A percentile compares a stretch with the other conserved stretches of the same genome.
These are phyloP conservation scores for Phytophthora nicotianae DNA, from an alignment of 352 stramenopile genomes.

Conservation along the genomic window DNA sequence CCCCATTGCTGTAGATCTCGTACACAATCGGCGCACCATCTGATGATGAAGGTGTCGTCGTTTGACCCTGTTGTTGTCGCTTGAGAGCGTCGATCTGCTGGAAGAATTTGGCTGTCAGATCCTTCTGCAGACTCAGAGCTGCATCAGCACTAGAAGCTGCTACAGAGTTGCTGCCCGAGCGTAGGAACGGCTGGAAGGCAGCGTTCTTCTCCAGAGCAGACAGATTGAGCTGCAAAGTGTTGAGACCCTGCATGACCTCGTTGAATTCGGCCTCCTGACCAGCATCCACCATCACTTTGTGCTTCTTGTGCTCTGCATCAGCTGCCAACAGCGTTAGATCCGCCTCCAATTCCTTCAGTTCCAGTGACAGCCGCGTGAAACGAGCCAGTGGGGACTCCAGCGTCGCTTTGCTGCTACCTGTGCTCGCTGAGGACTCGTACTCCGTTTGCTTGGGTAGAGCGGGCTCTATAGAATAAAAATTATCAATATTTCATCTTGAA, in stretches of 20 bases:
- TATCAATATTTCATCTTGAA: conserved; percentile 3
- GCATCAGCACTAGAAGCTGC: conserved; percentile 36
- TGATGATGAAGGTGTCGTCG: conserved; percentile 1
- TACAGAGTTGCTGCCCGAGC: conserved; percentile 12
- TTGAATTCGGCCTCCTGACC: conserved; percentile 68
- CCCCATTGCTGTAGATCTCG: conserved; percentile 81
- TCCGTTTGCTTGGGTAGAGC: conserved; percentile 53
- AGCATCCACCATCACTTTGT: conserved; percentile 60
- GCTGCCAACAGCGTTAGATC: conserved; percentile 62
- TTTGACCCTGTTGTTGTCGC: conserved; percentile 40
- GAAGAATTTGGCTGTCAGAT: conserved; percentile 77
- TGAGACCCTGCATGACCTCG: conserved; percentile 68
- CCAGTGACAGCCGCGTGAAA: conserved; percentile 70
- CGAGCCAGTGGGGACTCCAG: conserved; percentile 74
- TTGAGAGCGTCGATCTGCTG: conserved; percentile 67
- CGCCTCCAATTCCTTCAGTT: conserved; percentile 72
- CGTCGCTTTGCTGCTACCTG: conserved; percentile 21
- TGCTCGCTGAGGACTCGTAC: conserved; percentile 44
- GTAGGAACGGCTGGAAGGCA: conserved; percentile 64
- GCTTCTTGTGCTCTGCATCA: conserved; percentile 48
- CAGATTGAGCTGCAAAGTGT: conserved; percentile 67
- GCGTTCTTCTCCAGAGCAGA: conserved; percentile 61
- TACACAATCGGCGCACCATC: conserved; percentile 64
- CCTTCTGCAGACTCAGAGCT: conserved; percentile 61
- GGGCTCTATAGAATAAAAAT: conserved; percentile 43